These are phyloP conservation scores for Chrysoporthe puriensis DNA, from an alignment of 2,329 filamentous ascomycete species.

Conservation along the genomic window DNA sequence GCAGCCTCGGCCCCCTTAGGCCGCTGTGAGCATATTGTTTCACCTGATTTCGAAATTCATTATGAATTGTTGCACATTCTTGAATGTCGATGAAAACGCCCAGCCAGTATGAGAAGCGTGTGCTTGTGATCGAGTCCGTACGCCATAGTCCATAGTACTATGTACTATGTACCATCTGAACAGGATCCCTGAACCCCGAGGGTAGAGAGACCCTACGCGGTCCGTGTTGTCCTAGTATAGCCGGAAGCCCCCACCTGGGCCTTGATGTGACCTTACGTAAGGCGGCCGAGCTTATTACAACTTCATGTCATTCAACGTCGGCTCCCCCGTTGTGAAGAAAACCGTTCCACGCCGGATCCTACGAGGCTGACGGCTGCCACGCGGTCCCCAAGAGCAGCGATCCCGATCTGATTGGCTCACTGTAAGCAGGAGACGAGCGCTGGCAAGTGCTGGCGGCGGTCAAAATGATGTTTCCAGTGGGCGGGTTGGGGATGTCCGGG, in stretches of 20 bases:
- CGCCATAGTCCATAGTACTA: no score
- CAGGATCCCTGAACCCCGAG: no score
- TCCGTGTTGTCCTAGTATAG: background rate
- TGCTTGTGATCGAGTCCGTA: no score
- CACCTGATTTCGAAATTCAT: background rate
- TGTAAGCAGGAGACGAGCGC: background rate
- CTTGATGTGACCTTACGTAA: slow-evolving; percentile 24
- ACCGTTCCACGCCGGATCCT: background rate
- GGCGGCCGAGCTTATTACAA: slow-evolving; percentile 29
- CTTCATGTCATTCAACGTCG: slow-evolving; percentile 51
- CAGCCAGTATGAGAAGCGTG: background rate
- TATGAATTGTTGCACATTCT: background rate
- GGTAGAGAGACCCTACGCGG: background rate
- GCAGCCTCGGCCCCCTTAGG: background rate
- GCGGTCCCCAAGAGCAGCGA: background rate
- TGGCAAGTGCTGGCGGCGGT: background rate
- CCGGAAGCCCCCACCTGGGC: background rate
- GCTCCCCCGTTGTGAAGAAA: slow-evolving; percentile 31
- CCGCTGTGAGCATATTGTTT: background rate
- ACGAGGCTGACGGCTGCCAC: background rate
- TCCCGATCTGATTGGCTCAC: background rate
- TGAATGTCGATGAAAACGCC: background rate
- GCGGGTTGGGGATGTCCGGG: slow-evolving; percentile 30
- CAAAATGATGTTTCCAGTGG: slow-evolving; percentile 7
- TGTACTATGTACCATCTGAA: no score